phyloP scores from a whole-genome alignment of 768 basidiomycete species.

The Termitomyces sp. region DNA sequence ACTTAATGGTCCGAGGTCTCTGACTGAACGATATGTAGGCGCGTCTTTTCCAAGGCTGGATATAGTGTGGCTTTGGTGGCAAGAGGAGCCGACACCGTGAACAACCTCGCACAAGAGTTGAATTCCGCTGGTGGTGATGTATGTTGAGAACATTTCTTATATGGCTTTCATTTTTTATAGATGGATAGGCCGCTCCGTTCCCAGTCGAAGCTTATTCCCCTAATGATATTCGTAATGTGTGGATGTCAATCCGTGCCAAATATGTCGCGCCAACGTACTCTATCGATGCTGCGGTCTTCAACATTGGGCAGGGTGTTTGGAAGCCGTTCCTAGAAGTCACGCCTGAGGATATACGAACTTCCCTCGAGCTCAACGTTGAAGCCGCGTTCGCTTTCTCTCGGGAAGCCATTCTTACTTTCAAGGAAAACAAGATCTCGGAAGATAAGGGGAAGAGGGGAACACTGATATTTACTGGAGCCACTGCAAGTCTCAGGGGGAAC shows the following conservation, averaged over 20 bases:
- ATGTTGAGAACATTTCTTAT: conserved; percentile 3
- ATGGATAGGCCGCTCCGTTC: conserved; percentile 53
- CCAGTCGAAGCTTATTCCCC: conserved; percentile 49
- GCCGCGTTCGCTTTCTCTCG: conserved; percentile 64
- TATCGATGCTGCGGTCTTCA: conserved; percentile 64
- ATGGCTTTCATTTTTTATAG: not conserved
- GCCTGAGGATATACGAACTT: conserved; percentile 50
- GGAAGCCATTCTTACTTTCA: conserved; percentile 57
- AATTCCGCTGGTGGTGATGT: conserved; percentile 59
- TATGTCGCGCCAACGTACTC: conserved; percentile 47
- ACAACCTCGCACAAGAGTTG: conserved; percentile 52
- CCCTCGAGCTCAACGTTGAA: conserved; percentile 49
- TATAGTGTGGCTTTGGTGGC: conserved; percentile 69
- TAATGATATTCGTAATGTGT: conserved; percentile 47
- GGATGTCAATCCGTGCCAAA: conserved; percentile 40
- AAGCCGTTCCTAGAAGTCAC: conserved; percentile 67
- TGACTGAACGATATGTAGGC: conserved; percentile 32
- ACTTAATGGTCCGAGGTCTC: not conserved
- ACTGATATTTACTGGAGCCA: conserved; percentile 72
- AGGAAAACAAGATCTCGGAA: conserved; percentile 49
- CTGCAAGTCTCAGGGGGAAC: conserved; percentile 64
- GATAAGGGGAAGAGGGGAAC: conserved; percentile 56
- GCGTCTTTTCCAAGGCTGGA: conserved; percentile 57
- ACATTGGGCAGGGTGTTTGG: conserved; percentile 54
- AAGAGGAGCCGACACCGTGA: conserved; percentile 49